Evolutionary conservation across 139 green algal genomes (phyloP).

Genomic region (Coccomyxa sp.): DNA sequence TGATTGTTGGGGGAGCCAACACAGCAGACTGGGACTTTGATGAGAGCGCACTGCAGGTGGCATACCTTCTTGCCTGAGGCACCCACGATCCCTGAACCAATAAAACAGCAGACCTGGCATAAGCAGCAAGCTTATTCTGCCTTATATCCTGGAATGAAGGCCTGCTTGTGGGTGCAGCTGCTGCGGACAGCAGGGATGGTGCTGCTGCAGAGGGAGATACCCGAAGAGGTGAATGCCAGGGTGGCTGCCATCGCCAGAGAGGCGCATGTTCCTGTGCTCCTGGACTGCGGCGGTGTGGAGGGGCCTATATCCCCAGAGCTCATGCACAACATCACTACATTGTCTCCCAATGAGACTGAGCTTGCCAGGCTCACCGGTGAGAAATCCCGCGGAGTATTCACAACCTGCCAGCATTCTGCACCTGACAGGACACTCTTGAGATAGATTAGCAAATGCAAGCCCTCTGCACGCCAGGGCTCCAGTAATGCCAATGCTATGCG

Average conservation of each 20-base stretch:
- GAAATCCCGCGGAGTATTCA: too few relatives aligned
- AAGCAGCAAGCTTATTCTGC: too few relatives aligned
- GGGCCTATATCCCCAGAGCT: constrained; percentile 49
- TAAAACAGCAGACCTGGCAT: too few relatives aligned
- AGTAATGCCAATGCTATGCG: too few relatives aligned
- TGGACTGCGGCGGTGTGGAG: constrained; percentile 81
- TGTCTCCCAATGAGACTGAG: constrained; percentile 91
- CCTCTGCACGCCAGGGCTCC: too few relatives aligned
- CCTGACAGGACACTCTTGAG: too few relatives aligned
- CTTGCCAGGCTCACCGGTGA: constrained; percentile 61
- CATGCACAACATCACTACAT: constrained; percentile 57
- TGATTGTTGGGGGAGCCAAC: constrained; percentile 86
- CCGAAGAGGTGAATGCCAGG: constrained; percentile 64
- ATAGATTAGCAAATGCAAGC: too few relatives aligned
- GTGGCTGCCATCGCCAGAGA: not conserved
- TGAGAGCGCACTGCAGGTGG: constrained; percentile 5
- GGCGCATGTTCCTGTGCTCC: constrained; percentile 45
- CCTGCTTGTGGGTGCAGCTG: constrained; percentile 11
- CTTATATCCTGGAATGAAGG: not conserved
- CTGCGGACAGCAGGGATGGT: constrained; percentile 52
- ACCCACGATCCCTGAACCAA: not conserved
- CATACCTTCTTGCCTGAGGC: too few relatives aligned
- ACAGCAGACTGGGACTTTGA: constrained; percentile 45
- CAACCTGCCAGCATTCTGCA: too few relatives aligned
- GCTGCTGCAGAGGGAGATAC: constrained; percentile 85